Percentiles rank a stretch among this genome's conserved stretches.
Evolutionary conservation across 768 basidiomycete species (phyloP).

Genomic region (Suillus brevipes): DNA sequence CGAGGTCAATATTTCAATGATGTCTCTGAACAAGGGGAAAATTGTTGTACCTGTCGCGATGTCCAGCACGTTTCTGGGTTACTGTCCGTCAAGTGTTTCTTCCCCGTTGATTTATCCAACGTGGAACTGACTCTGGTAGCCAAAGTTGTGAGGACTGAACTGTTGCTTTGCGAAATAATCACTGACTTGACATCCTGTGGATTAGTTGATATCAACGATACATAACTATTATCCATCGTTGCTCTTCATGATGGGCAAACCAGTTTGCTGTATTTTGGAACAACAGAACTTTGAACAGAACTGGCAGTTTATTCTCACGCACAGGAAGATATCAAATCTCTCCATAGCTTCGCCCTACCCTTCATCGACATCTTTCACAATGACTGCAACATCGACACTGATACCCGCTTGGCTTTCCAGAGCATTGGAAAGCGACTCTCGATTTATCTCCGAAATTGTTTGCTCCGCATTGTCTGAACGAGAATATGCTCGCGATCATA

Average conservation of each 20-base stretch:
- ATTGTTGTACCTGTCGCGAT: slow-evolving; percentile 61
- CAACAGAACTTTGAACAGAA: neutral
- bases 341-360: neutral
- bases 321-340: neutral
- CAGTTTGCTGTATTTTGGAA: neutral
- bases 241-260: neutral
- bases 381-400: neutral
- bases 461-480: slow-evolving; percentile 39
- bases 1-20: slow-evolving; percentile 7
- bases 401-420: slow-evolving; percentile 1
- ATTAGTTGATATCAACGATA: slow-evolving; percentile 19
- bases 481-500: slow-evolving; percentile 35
- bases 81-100: slow-evolving; percentile 67
- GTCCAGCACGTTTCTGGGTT: slow-evolving; percentile 85
- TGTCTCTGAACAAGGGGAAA: slow-evolving; percentile 1
- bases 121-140: slow-evolving; percentile 72
- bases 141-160: slow-evolving; percentile 9
- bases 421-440: neutral
- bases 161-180: slow-evolving; percentile 38
- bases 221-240: slow-evolving; percentile 24
- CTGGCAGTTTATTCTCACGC: neutral
- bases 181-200: slow-evolving; percentile 35
- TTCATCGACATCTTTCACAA: slow-evolving; percentile 1
- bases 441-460: slow-evolving; percentile 18
- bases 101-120: slow-evolving; percentile 70